These are phyloP conservation scores for Candida insectalens DNA, from an alignment of 805 yeast genomes.

Conservation along the genomic window DNA sequence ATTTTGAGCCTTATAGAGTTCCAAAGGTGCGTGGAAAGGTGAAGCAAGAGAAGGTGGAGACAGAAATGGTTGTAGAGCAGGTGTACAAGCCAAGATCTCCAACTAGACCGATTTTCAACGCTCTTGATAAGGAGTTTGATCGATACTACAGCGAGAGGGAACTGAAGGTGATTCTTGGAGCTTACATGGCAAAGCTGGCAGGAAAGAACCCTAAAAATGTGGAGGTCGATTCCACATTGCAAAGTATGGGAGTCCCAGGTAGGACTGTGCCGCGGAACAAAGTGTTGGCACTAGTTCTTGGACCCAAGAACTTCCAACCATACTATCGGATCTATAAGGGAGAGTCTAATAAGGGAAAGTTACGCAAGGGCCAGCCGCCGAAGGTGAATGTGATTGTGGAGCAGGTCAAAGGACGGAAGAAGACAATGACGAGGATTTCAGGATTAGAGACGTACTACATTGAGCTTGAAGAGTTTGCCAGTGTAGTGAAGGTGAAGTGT, in stretches of 20 bases:
- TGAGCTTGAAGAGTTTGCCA: constrained; percentile 55
- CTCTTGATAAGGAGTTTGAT: constrained; percentile 27
- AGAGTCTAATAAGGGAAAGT: constrained; percentile 14
- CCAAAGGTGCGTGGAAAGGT: constrained; percentile 11
- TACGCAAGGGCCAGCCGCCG: constrained; percentile 58
- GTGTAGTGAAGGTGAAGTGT: constrained; percentile 65
- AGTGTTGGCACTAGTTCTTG: background rate
- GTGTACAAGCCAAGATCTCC: constrained; percentile 49
- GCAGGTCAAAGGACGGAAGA: constrained; percentile 74
- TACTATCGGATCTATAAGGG: constrained; percentile 6
- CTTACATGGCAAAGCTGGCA: constrained; percentile 52
- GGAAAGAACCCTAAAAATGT: constrained; percentile 43
- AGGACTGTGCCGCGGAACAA: constrained; percentile 1
- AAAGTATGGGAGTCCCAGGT: constrained; percentile 25
- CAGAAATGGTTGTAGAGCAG: constrained; percentile 22
- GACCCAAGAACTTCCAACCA: constrained; percentile 4
- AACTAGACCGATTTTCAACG: constrained; percentile 37
- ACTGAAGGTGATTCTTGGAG: constrained; percentile 39
- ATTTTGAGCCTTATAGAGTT: constrained; percentile 56
- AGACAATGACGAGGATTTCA: constrained; percentile 61
- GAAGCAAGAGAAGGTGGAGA: background rate
- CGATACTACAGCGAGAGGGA: constrained; percentile 44
- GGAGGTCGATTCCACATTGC: constrained; percentile 43
- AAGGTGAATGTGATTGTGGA: constrained; percentile 52
- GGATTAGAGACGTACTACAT: constrained; percentile 63